Evolutionary conservation across 2,329 filamentous ascomycete genomes (phyloP), one percentile per base, ranked within the genome.

Genomic region (Pseudogymnoascus sp.): DNA sequence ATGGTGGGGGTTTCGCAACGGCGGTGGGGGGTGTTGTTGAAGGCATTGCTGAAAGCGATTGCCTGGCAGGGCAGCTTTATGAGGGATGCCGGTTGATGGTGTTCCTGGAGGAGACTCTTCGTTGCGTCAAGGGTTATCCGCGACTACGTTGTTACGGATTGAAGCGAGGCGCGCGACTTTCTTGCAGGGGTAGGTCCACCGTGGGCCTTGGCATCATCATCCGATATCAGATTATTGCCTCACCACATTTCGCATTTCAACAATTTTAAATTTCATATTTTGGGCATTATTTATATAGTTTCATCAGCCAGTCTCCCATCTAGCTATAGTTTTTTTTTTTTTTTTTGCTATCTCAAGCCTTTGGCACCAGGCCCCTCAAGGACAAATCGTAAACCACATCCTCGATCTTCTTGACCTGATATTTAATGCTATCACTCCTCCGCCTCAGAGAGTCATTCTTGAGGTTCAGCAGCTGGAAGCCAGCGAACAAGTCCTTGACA

Each of bases 311-410:
- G 53, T 10, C 2, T 59, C 16, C 56, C 56, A 21, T 59, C 8
- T 31, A 53, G 7, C 23, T 31, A 37, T 60, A n/a, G n/a, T n/a
- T 18, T 59, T 25, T 25, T 25, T n/a, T n/a, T n/a, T n/a, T 23
- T 31, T 28, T 31, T 34, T 12, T 23, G 21, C 4, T 40, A 23
- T 60, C 16, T 60, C 14, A 23, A 60, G 67, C 62, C 40, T 68
- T 73, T 38, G 88, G 85, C 59, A 96, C 82, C 72, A 97, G 75
- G 60, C 95, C 93, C 64, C 95, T 84, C 73, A 99, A 78, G 23
- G 90, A 93, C 63, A 99, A 79, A 75, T 99, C 95, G 73, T 99
- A 99, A 60, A 97, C 93, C 11, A 99, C 92, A 73, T 97, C 95
- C 80, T 99, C 95, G 11, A 97, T 91, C 75, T 96, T 93, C 82